Percentiles rank a stretch among this genome's conserved stretches.
Conservation (phyloP, 495 filamentous ascomycete genomes). For the Aspergillus incahuasiensis region DNA sequence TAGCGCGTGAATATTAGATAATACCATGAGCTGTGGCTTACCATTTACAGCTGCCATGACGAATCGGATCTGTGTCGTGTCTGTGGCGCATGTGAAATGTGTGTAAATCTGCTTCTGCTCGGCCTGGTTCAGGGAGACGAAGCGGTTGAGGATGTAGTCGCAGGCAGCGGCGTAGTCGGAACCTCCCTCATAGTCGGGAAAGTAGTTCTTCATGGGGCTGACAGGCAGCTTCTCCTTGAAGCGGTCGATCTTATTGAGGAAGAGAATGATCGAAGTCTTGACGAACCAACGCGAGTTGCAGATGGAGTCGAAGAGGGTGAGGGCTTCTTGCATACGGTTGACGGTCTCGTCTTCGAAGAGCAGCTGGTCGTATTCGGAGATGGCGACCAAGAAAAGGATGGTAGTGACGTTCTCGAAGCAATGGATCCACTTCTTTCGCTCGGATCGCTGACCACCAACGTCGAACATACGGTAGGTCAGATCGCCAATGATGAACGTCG, state of each 20-base stretch:
- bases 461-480: slow-evolving; percentile 99
- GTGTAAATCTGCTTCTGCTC: slow-evolving; percentile 99
- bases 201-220: slow-evolving; percentile 99
- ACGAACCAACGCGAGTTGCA: slow-evolving; percentile 99
- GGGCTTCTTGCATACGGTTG: slow-evolving; percentile 99
- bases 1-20: neutral
- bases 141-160: slow-evolving; percentile 96
- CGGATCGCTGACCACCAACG: slow-evolving; percentile 95
- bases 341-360: slow-evolving; percentile 83
- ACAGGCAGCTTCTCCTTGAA: slow-evolving; percentile 99
- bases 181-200: slow-evolving; percentile 96
- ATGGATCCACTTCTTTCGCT: slow-evolving; percentile 99
- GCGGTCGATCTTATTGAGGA: slow-evolving; percentile 99
- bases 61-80: slow-evolving; percentile 97
- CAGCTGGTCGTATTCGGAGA: slow-evolving; percentile 98
- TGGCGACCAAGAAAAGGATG: slow-evolving; percentile 96
- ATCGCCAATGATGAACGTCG: slow-evolving; percentile 95
- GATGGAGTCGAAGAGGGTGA: slow-evolving; percentile 98
- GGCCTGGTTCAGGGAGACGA: slow-evolving; percentile 95
- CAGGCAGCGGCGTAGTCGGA: slow-evolving; percentile 89
- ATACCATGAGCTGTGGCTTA: slow-evolving; percentile 41
- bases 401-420: slow-evolving; percentile 99
- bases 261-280: slow-evolving; percentile 98
- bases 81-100: slow-evolving; percentile 97
- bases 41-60: slow-evolving; percentile 99